Base-by-base conservation (phyloP, 2,329 filamentous ascomycete genomes). In the Myriosclerotinia curreyana region DNA sequence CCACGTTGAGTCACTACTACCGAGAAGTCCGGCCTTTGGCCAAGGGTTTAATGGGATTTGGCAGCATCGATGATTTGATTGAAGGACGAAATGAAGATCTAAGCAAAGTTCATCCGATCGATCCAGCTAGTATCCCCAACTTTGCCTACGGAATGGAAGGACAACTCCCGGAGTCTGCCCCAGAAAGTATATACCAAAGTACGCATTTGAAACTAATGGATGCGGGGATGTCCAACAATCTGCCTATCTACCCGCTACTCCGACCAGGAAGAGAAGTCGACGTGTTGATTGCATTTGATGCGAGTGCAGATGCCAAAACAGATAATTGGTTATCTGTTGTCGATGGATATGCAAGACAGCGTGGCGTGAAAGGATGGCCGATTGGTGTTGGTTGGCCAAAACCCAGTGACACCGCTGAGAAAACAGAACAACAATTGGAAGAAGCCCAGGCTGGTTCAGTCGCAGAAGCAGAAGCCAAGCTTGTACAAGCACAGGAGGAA, bases 191-290 rank as follows among this genome's bases (percentile, higher is more conserved):
- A 48, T 87, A 90, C 71, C 80, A 85, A 22, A 82, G 82, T 17
- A 81, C 87, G 52, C 89, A 96, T 74, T 81, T 94, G 22, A 88
- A 91, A 68, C 82, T 94, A 20, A 98, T 97, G 93, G 95, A 99
- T 75, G 93, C 95, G 1, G 95, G 95, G 59, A 99, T 99, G 95
- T 96, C 91, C 69, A 98, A 99, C 75, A 99, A 99, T 73, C 81
- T 99, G 11, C 95, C 95, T 1, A 93, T 98, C 50, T 99, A 99
- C 74, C 95, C 95, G 0, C 83, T 98, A 4, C 86, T 99, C 22
- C 87, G 95, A 14, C 92, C 92, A 0, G 94, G 93, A 2, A 85
- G 95, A 44, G 84, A 96, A 64, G 88, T 99, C 7, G 95, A 99
- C 71, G 83, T 99, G 51, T 80, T 98, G 53, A 85, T 99, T 53